A percentile compares a stretch with the other conserved stretches of the same genome.
Evolutionary conservation across 2,329 filamentous ascomycete species (phyloP).

Genomic region (Fusarium longipes): DNA sequence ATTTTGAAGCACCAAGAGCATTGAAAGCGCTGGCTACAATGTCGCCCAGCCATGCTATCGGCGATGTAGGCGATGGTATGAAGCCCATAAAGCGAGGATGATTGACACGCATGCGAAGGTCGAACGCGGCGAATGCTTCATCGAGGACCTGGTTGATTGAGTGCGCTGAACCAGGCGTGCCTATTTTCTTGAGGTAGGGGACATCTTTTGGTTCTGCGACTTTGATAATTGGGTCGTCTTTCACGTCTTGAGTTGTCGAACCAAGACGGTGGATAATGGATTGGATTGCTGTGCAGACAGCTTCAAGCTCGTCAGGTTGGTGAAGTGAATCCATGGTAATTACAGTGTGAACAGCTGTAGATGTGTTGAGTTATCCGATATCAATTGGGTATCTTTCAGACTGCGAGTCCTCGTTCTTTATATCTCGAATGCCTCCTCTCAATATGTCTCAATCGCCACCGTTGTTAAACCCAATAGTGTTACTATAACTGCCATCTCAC

Average conservation of each 20-base stretch:
- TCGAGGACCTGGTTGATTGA: constrained; percentile 23
- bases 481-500: neutral
- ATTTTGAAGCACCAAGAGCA: constrained; percentile 31
- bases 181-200: constrained; percentile 15
- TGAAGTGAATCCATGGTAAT: neutral
- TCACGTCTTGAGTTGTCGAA: constrained; percentile 15
- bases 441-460: neutral
- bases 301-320: constrained; percentile 13
- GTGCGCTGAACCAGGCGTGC: constrained; percentile 16
- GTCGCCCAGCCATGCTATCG: constrained; percentile 43
- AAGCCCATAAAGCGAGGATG: constrained; percentile 38
- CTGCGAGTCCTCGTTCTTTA: neutral
- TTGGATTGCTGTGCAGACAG: constrained; percentile 13
- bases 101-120: constrained; percentile 29
- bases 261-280: constrained; percentile 4
- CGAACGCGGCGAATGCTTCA: constrained; percentile 21
- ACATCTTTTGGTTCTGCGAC: constrained; percentile 22
- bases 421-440: neutral
- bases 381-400: neutral
- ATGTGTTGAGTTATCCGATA: neutral
- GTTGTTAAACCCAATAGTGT: neutral
- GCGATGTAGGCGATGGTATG: constrained; percentile 39
- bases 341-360: too few relatives aligned
- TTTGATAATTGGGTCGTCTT: constrained; percentile 27
- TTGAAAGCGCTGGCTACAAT: constrained; percentile 38